phyloP scores from a whole-genome alignment of 1,284 basidiomycete genomes.

The Waitea zeae region DNA sequence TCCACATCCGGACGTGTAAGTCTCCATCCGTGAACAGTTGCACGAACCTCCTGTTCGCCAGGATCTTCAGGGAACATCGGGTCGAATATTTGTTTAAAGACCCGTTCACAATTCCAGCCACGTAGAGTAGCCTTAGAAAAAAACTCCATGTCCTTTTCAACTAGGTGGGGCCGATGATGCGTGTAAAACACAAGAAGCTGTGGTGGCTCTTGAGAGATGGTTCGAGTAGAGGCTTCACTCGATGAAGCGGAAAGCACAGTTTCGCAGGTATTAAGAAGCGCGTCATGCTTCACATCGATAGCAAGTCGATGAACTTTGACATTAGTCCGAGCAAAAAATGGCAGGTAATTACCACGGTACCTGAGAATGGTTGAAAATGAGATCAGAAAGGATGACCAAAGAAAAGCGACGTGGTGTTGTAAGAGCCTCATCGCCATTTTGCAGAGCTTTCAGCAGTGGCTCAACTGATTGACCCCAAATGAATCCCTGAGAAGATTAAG shows the following conservation, averaged over 20 bases:
- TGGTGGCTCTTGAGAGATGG: slow-evolving; percentile 16
- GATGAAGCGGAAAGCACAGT: slow-evolving; percentile 14
- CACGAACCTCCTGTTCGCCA: slow-evolving; percentile 56
- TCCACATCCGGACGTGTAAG: too few species aligned
- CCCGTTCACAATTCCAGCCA: slow-evolving; percentile 66
- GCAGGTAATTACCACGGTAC: slow-evolving; percentile 16
- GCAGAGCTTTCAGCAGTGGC: slow-evolving; percentile 28
- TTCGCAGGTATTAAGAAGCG: slow-evolving; percentile 67
- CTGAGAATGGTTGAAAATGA: slow-evolving; percentile 82
- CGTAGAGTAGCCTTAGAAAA: slow-evolving; percentile 46
- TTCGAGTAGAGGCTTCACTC: background rate
- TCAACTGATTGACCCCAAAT: slow-evolving; percentile 71
- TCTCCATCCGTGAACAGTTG: slow-evolving; percentile 68
- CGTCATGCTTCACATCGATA: slow-evolving; percentile 70
- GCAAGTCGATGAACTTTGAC: slow-evolving; percentile 2
- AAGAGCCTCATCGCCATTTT: slow-evolving; percentile 11
- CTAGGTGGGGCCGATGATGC: slow-evolving; percentile 80
- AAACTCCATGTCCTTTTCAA: slow-evolving; percentile 74
- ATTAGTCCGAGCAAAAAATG: background rate
- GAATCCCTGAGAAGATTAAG: slow-evolving; percentile 43
- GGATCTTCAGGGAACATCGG: slow-evolving; percentile 82
- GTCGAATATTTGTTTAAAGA: slow-evolving; percentile 54
- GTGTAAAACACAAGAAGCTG: slow-evolving; percentile 81
- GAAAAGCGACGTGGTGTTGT: too few species aligned
- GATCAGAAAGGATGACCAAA: slow-evolving; percentile 79